Conservation (phyloP, 306 rosid genomes). For the Canavalia gladiata region DNA sequence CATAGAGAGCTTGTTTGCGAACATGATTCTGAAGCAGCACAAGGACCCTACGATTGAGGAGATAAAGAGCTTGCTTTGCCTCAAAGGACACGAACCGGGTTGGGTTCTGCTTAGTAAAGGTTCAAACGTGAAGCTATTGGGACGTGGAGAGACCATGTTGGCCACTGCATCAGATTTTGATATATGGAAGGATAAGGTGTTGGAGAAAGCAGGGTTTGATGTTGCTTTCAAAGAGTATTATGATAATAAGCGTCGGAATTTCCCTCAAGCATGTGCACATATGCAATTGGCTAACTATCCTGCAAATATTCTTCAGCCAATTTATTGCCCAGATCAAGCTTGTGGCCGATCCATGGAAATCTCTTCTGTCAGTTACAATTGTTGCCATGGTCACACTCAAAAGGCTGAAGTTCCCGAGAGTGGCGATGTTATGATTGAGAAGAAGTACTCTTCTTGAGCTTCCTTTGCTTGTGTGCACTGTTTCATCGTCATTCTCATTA, state of each 20-base stretch:
- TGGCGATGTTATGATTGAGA: slow-evolving; percentile 56
- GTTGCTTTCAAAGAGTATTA: slow-evolving; percentile 51
- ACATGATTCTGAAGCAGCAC: slow-evolving; percentile 48
- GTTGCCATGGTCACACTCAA: slow-evolving; percentile 50
- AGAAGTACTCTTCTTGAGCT: slow-evolving; percentile 25
- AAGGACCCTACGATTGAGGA: slow-evolving; percentile 47
- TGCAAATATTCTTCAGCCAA: slow-evolving; percentile 47
- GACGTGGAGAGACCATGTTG: slow-evolving; percentile 33
- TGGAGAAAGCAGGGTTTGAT: slow-evolving; percentile 55
- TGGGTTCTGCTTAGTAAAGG: slow-evolving; percentile 62
- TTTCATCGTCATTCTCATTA: background rate
- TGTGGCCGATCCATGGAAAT: slow-evolving; percentile 55
- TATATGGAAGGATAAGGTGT: slow-evolving; percentile 47
- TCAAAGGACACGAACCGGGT: slow-evolving; percentile 41
- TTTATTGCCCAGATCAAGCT: slow-evolving; percentile 37
- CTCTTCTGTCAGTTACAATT: slow-evolving; percentile 49
- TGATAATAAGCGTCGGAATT: background rate
- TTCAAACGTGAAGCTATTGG: slow-evolving; percentile 50
- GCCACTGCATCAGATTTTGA: slow-evolving; percentile 47
- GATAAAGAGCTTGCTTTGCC: slow-evolving; percentile 48
- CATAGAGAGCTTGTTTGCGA: slow-evolving; percentile 51
- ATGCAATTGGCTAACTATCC: slow-evolving; percentile 56
- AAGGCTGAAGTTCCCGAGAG: slow-evolving; percentile 35
- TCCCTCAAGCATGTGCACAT: slow-evolving; percentile 15
- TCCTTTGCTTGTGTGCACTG: slow-evolving; percentile 31